Evolutionary conservation across 768 basidiomycete species (phyloP).

Genomic region (Calocybe cyanea): DNA sequence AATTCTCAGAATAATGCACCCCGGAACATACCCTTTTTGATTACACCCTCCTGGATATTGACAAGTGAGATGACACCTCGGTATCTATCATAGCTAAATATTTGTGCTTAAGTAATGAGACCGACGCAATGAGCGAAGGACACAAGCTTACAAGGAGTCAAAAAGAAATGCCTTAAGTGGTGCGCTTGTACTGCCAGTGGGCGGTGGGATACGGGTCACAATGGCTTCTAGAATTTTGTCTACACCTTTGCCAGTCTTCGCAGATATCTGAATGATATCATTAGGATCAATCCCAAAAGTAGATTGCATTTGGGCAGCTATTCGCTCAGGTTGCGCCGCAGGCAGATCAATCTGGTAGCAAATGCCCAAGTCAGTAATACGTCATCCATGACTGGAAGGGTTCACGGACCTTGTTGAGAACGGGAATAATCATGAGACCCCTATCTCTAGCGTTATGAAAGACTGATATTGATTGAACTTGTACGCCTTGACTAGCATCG

Average conservation of each 20-base stretch:
- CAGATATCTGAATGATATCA: slow-evolving; percentile 79
- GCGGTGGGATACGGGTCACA: slow-evolving; percentile 81
- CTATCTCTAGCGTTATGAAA: slow-evolving; percentile 84
- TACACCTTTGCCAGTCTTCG: slow-evolving; percentile 89
- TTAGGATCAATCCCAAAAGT: slow-evolving; percentile 77
- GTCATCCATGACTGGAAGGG: neutral
- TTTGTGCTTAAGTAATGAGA: slow-evolving; percentile 10
- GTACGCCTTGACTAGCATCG: slow-evolving; percentile 96
- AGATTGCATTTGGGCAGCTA: slow-evolving; percentile 75
- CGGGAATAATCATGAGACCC: slow-evolving; percentile 80
- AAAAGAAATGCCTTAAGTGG: slow-evolving; percentile 86
- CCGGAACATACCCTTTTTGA: slow-evolving; percentile 65
- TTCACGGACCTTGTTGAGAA: slow-evolving; percentile 78
- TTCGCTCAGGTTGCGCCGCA: slow-evolving; percentile 77
- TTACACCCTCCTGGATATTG: slow-evolving; percentile 71
- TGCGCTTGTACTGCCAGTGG: slow-evolving; percentile 45
- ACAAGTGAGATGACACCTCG: slow-evolving; percentile 94
- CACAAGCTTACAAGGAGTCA: slow-evolving; percentile 73
- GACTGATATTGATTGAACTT: slow-evolving; percentile 96
- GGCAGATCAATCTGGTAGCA: slow-evolving; percentile 80
- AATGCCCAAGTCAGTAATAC: slow-evolving; percentile 6
- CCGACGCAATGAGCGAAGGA: neutral
- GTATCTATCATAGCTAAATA: slow-evolving; percentile 83
- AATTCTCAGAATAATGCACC: neutral
- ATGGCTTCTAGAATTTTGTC: slow-evolving; percentile 76